Evolutionary conservation across 805 yeast genomes (phyloP).

Genomic region (Wickerhamomyces sydowiorum): DNA sequence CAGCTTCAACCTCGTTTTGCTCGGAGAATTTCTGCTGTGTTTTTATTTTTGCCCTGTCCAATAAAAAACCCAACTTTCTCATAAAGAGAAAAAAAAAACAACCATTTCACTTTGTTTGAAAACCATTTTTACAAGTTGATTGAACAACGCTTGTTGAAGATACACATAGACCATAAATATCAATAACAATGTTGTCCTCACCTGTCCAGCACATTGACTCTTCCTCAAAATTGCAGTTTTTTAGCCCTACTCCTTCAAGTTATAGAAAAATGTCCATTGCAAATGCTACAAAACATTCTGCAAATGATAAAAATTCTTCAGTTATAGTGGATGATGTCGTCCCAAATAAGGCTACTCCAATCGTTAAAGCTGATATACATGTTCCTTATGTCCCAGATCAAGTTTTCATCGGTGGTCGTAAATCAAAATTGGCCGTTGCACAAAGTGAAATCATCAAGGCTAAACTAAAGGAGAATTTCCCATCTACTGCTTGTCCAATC

Average conservation of each 20-base stretch:
- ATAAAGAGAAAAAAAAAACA: too few relatives aligned
- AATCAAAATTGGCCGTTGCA: constrained; percentile 78
- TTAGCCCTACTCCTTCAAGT: constrained; percentile 3
- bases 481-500: constrained; percentile 66
- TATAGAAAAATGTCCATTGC: background rate
- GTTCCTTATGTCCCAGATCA: constrained; percentile 22
- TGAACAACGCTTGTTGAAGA: too few relatives aligned
- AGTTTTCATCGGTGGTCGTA: constrained; percentile 74
- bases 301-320: background rate
- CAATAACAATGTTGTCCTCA: constrained; percentile 14
- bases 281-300: background rate
- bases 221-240: constrained; percentile 9
- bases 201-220: constrained; percentile 9
- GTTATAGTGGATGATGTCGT: background rate
- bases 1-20: too few relatives aligned
- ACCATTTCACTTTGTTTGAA: too few relatives aligned
- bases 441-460: constrained; percentile 75
- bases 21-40: too few relatives aligned
- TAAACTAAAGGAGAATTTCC: constrained; percentile 51
- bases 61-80: background rate
- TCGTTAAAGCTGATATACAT: constrained; percentile 7
- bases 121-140: background rate
- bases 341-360: constrained; percentile 1
- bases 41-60: background rate
- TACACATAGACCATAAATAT: background rate